A percentile compares a stretch with the other conserved stretches of the same genome.
These are phyloP conservation scores for Xylariaceae sp. DNA, from an alignment of 2,329 filamentous ascomycete genomes.

Conservation along the genomic window DNA sequence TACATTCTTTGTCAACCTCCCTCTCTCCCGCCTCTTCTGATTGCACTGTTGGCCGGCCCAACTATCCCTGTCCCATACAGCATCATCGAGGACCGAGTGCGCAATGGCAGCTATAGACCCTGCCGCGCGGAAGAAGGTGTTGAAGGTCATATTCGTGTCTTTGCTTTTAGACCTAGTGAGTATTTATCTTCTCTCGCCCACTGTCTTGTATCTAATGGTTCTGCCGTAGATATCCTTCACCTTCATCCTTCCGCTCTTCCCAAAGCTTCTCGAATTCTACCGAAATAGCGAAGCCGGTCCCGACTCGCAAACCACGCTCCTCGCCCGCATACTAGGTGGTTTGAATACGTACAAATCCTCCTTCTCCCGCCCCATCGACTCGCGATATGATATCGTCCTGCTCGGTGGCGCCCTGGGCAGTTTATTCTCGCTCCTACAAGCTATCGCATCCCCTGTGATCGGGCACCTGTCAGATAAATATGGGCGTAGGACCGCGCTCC, in stretches of 20 bases:
- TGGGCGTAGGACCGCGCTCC: constrained; percentile 79
- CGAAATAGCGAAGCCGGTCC: constrained; percentile 68
- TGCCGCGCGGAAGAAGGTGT: constrained; percentile 67
- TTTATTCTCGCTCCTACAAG: constrained; percentile 86
- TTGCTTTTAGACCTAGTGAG: constrained; percentile 83
- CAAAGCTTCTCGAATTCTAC: constrained; percentile 93
- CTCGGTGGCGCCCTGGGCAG: constrained; percentile 91
- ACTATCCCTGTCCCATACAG: too few species aligned
- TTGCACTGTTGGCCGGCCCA: too few species aligned
- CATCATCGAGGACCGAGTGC: too few species aligned
- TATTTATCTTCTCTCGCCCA: constrained; percentile 6
- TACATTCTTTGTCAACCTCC: too few species aligned
- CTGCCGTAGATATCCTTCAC: constrained; percentile 83
- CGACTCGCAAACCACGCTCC: constrained; percentile 48
- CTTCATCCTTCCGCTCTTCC: constrained; percentile 95
- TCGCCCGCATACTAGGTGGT: constrained; percentile 74
- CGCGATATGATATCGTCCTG: constrained; percentile 93
- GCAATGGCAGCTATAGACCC: constrained; percentile 35
- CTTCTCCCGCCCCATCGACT: constrained; percentile 89
- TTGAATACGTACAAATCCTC: constrained; percentile 93
- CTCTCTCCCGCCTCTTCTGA: too few species aligned
- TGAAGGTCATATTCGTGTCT: constrained; percentile 84
- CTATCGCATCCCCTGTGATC: constrained; percentile 86
- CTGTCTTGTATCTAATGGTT: constrained; percentile 8
- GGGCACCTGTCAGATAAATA: constrained; percentile 83